Conservation (phyloP, 495 filamentous ascomycete species). For the Aspergillus incahuasiensis region DNA sequence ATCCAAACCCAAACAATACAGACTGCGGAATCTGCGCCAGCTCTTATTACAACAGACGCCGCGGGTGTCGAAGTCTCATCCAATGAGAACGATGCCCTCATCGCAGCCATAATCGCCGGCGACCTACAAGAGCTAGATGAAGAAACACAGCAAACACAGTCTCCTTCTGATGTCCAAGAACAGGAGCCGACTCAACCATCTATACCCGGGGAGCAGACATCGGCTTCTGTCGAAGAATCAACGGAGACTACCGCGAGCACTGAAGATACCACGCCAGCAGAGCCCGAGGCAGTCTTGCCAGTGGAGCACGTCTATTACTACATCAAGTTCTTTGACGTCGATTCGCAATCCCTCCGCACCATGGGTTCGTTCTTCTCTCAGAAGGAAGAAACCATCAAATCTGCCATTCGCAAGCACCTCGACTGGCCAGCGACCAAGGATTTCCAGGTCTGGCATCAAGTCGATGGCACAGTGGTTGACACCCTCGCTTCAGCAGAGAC, state of each 20-base stretch:
- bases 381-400: conserved; percentile 41
- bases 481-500: conserved; percentile 38
- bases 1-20: neutral
- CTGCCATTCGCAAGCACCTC: conserved; percentile 37
- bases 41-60: neutral
- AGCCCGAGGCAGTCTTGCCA: conserved; percentile 21
- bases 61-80: neutral
- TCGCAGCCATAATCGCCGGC: conserved; percentile 23
- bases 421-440: conserved; percentile 35
- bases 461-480: conserved; percentile 36
- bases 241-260: conserved; percentile 5
- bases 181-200: neutral
- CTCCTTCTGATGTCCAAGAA: neutral
- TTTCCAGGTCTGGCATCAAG: conserved; percentile 44
- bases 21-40: neutral
- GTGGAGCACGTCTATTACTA: conserved; percentile 46
- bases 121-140: conserved; percentile 18
- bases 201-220: neutral
- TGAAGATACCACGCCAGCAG: conserved; percentile 9
- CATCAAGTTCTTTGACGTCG: conserved; percentile 48
- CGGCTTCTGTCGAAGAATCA: neutral
- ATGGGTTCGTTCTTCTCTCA: conserved; percentile 51
- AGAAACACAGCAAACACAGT: conserved; percentile 3
- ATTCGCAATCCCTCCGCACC: conserved; percentile 42
- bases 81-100: conserved; percentile 21